These are phyloP conservation scores for Boechera retrofracta DNA, from an alignment of 345 rosid species.

Conservation along the genomic window DNA sequence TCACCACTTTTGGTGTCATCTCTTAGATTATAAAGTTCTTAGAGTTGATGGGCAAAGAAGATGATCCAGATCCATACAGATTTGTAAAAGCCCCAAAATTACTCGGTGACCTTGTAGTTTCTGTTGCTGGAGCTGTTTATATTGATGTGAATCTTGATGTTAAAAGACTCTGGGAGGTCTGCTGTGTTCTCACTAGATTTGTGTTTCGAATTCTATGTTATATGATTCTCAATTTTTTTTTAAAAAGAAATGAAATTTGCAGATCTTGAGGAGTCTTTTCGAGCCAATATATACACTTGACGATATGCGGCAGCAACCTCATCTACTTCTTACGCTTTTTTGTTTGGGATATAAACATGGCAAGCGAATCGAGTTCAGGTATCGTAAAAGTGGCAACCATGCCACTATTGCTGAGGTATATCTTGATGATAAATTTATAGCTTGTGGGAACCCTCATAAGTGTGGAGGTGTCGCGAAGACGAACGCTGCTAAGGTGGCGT, in stretches of 20 bases:
- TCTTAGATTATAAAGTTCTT: conserved; percentile 55
- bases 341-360: neutral
- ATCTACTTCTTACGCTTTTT: neutral
- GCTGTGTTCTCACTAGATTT: conserved; percentile 8
- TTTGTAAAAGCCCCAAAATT: conserved; percentile 64
- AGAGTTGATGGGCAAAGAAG: conserved; percentile 39
- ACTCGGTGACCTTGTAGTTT: conserved; percentile 65
- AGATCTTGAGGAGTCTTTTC: neutral
- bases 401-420: neutral
- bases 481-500: conserved; percentile 55
- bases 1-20: neutral
- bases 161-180: conserved; percentile 62
- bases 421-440: neutral
- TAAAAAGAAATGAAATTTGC: neutral
- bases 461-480: conserved; percentile 33
- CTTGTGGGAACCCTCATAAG: neutral
- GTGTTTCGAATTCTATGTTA: neutral
- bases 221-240: neutral
- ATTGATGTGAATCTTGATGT: conserved; percentile 46
- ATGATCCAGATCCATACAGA: conserved; percentile 46
- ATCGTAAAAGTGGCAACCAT: neutral
- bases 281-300: neutral
- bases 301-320: neutral
- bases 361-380: neutral
- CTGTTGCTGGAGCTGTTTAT: conserved; percentile 60